A percentile compares a stretch with the other conserved stretches of the same genome.
Conservation (phyloP, 2,329 filamentous ascomycete species). For the Botrytis galanthina region DNA sequence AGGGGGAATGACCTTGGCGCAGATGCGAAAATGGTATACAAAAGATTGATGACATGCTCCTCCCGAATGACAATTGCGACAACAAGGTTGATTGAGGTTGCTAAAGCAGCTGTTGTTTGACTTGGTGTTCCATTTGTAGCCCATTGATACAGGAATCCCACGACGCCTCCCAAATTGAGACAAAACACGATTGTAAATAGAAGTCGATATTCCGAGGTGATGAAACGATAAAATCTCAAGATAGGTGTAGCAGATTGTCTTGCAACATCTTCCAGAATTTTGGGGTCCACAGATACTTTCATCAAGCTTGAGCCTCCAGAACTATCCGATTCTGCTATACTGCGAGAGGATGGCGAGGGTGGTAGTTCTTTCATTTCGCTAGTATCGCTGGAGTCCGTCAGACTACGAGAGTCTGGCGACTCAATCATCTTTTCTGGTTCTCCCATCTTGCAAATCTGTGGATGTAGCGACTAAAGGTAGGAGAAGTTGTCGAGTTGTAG, state of each 20-base stretch:
- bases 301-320: constrained; percentile 8
- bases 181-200: constrained; percentile 55
- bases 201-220: constrained; percentile 46
- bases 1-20: constrained; percentile 48
- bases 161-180: constrained; percentile 46
- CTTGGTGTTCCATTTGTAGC: constrained; percentile 7
- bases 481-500: not conserved
- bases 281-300: constrained; percentile 9
- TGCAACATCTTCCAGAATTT: constrained; percentile 9
- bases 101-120: constrained; percentile 12
- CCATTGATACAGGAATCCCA: constrained; percentile 37
- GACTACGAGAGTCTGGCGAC: not conserved
- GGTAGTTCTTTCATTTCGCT: not conserved
- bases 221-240: constrained; percentile 15
- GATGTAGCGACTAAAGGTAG: not conserved
- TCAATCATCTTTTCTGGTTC: not conserved
- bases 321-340: not conserved
- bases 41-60: constrained; percentile 51
- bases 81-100: constrained; percentile 37
- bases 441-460: not conserved
- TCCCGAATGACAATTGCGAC: constrained; percentile 53
- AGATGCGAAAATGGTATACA: constrained; percentile 49
- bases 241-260: constrained; percentile 11
- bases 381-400: not conserved
- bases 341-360: not conserved